Conservation (phyloP, 176 grass and related monocot species). For the Paspalum notatum region DNA sequence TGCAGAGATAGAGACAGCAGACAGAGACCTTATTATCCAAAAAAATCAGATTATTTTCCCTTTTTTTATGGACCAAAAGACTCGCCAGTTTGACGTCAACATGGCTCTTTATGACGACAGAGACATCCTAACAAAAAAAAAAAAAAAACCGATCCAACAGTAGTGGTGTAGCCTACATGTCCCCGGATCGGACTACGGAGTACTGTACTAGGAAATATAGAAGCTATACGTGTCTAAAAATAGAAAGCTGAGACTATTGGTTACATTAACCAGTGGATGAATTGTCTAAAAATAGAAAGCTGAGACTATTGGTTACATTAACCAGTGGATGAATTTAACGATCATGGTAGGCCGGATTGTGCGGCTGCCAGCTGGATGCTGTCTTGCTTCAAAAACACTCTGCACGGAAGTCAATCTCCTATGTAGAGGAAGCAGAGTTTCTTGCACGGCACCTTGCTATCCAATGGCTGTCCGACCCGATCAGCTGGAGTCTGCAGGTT, state of each 20-base stretch:
- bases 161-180: not conserved
- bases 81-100: not conserved
- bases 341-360: not conserved
- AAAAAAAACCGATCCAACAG: not conserved
- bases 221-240: not conserved
- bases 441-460: no score
- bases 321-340: not conserved
- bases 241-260: not conserved
- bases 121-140: not conserved
- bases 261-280: not conserved
- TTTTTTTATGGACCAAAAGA: not conserved
- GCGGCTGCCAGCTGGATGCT: not conserved
- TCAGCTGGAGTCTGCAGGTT: no score
- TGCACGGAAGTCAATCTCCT: no score
- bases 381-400: not conserved
- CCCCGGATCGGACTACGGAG: not conserved
- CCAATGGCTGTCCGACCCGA: no score
- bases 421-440: no score
- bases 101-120: not conserved
- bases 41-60: not conserved
- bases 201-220: not conserved
- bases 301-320: not conserved
- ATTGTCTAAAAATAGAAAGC: not conserved
- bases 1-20: no score
- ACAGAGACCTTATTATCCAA: no score